Evolutionary conservation across 1,139 yeast species (phyloP), one percentile per base, ranked within the genome.

Genomic region (Saccharomyces hybrid): DNA sequence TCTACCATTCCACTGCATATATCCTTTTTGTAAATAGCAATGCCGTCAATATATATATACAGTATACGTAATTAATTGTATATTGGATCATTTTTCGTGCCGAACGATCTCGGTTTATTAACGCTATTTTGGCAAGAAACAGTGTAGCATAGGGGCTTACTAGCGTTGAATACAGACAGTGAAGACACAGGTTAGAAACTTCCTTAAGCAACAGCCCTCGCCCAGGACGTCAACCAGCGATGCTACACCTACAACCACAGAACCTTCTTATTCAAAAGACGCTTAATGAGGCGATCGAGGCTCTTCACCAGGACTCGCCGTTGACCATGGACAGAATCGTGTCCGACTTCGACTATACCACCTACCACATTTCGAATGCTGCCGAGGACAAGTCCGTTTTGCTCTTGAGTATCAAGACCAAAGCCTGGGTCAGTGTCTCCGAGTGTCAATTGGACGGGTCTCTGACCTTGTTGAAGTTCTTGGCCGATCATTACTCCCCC

Each of bases 271-370:
- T 79, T 54, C 75, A 75, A 57, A 78, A 77, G 60, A 73, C 81
- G 0, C 67, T 79, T 42, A 65, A 72, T 16, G 77, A 73, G 55
- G 78, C 78, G 3, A 61, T 74, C 26, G 66, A 69, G 4, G 66
- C 69, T 5, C 67, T 65, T 34, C 66, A 65, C 13, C 49, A 56
- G 2, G 70, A 68, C 6, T 59, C 71, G 14, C 83, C 86, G 3
- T 76, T 82, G 58, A 77, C 86, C n/a, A 78, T 93, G 63, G 97
- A 93, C 72, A 82, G 97, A 70, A 82, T 93, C 61, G 82, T 93
- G 59, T 85, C 96, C 41, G 99, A 93, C 74, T 93, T 93, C 67
- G 99, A 93, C 72, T 90, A 90, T 74, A 95, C 97, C 56, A 88
- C 95, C 31, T 90, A 87, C 73, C 98, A 91, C 72, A 77, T 95